Base-by-base conservation (phyloP, 768 basidiomycete genomes). In the Lactarius hengduanensis region DNA sequence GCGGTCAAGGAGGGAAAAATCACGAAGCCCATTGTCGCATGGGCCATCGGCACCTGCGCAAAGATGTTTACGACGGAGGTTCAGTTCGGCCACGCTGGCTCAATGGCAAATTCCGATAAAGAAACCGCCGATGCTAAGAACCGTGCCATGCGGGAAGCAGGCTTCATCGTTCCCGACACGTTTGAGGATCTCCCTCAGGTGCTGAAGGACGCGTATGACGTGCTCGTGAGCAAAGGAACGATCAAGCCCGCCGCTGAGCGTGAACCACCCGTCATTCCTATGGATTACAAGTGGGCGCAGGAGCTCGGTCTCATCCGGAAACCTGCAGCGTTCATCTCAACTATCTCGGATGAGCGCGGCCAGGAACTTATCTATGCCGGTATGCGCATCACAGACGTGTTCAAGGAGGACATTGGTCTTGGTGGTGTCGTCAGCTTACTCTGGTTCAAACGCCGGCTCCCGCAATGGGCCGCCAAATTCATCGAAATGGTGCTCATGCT, bases 221-320 rank as follows among this genome's bases (percentile, higher is more conserved):
- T 75, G 62, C 91, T 99, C 70, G 90, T 98, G 64, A 74, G 77
- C 66, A 77, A 73, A 56, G 94, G 95, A 40, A 73, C 78, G 36
- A 85, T 99, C 77, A 77, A 80, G 41, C 88, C 86, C 70, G 82
- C 87, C 81, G 72, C 78, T 43, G 96, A 99, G 82, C 81, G 87
- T 62, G 92, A 94, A 28, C 94, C 96, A 5, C 96, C 96, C 11
- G 88, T 91, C 64, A 98, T 98, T 76, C 96, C 96, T n/a, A 98
- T 98, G 94, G 96, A 99, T 80, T 99, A 98, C 88, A 98, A 98
- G 83, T 98, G 96, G 96, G 96, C 96, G 41, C 93, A 96, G 80
- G 94, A 97, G 80, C 89, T 98, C 63, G 96, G 96, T 64, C 88
- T 99, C 75, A 96, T 98, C 81, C 90, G 96, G 76, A 98, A 98